Evolutionary conservation across 2,329 filamentous ascomycete genomes (phyloP).

Genomic region (Herpotrichia juniperi): DNA sequence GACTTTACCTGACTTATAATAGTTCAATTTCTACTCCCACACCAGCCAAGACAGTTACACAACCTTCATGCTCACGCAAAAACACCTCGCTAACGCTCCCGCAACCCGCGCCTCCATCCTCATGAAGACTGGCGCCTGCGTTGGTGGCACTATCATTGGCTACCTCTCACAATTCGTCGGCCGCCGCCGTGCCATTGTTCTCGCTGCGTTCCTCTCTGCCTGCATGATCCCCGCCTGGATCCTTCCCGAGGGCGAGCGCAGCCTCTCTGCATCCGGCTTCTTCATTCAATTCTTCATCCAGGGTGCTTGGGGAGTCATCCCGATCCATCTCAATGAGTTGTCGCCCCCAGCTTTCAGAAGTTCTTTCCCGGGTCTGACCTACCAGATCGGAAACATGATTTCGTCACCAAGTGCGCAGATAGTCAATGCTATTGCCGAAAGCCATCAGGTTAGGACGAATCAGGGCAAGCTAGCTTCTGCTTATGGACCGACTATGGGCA

Average conservation of each 20-base stretch:
- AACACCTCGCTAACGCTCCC: conserved; percentile 67
- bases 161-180: conserved; percentile 78
- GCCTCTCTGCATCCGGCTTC: conserved; percentile 69
- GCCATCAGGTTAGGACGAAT: conserved; percentile 53
- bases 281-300: conserved; percentile 66
- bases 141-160: conserved; percentile 75
- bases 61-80: conserved; percentile 77
- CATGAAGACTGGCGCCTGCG: conserved; percentile 79
- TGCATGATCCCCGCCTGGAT: conserved; percentile 74
- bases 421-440: conserved; percentile 74
- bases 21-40: conserved; percentile 70
- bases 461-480: conserved; percentile 67
- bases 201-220: conserved; percentile 64
- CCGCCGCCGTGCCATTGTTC: conserved; percentile 71
- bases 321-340: conserved; percentile 76
- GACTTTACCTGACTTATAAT: conserved; percentile 9
- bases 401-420: conserved; percentile 77
- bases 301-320: conserved; percentile 53
- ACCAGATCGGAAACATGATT: conserved; percentile 78
- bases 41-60: conserved; percentile 83
- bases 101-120: conserved; percentile 79
- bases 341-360: conserved; percentile 73
- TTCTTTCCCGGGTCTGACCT: conserved; percentile 72
- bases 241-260: conserved; percentile 63
- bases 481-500: conserved; percentile 76